Conservation (phyloP, 306 rosid genomes). For the Malus domestica region DNA sequence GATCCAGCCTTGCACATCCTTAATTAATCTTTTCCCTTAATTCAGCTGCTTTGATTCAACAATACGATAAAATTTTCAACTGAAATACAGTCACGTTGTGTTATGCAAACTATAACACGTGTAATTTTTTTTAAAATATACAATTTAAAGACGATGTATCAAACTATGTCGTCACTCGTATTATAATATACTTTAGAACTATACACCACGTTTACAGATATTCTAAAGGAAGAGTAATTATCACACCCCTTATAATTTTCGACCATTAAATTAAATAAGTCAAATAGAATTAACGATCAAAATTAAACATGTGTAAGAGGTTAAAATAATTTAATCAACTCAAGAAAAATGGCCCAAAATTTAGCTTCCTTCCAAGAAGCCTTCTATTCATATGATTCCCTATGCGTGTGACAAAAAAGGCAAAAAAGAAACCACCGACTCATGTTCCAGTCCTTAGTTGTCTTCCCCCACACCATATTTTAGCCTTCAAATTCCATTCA, state of each 20-base stretch:
- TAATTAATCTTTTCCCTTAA: neutral
- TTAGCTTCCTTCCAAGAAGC: constrained; percentile 1
- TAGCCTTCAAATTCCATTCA: constrained; percentile 12
- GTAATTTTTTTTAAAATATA: too few species aligned
- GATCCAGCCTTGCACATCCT: neutral
- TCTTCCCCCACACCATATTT: constrained; percentile 1
- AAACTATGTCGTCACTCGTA: too few species aligned
- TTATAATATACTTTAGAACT: too few species aligned
- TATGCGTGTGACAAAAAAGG: neutral
- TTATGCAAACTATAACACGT: neutral
- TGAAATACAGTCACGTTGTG: neutral
- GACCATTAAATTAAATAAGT: too few species aligned
- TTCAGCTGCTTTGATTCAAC: neutral
- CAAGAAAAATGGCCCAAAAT: neutral
- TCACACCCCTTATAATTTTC: too few species aligned
- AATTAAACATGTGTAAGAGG: too few species aligned
- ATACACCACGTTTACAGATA: too few species aligned
- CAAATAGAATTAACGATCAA: too few species aligned
- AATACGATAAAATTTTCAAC: neutral
- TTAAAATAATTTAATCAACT: too few species aligned
- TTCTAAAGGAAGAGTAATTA: too few species aligned
- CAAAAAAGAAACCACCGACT: constrained; percentile 10
- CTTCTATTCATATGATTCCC: neutral
- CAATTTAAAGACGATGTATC: too few species aligned
- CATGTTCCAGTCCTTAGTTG: neutral